Evolutionary conservation across 2,329 filamentous ascomycete genomes (phyloP), one percentile per base, ranked within the genome.

Genomic region (Exophiala viscosa): DNA sequence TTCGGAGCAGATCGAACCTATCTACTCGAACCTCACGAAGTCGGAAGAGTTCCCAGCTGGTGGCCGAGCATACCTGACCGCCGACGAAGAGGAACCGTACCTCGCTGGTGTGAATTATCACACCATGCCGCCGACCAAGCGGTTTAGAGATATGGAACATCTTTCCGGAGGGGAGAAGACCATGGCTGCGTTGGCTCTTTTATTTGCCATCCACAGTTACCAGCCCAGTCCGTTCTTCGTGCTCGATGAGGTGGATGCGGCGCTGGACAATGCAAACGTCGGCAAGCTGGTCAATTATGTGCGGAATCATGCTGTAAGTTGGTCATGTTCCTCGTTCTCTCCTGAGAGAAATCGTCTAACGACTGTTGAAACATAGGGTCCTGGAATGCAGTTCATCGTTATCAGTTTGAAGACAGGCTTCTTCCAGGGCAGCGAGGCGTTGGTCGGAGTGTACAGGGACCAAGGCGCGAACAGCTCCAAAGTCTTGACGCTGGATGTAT

Each of bases 111-210:
- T 99, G 72, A 96, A 96, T 67, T 99, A 99, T 72, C 91, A 97
- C 68, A 95, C 93, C 58, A 99, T 97, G 91, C 93, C 93, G 15
- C 93, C 93, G 1, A 83, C 96, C 58, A 99, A 99, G 75, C 90
- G 93, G 41, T 99, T 99, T 81, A 83, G 93, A 64, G 95, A 99
- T 70, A 99, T 99, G 93, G 93, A 99, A 70, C 93, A 96, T 68
- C 77, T 99, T 8, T 96, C 90, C 1, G 93, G 93, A 64, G 93
- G 93, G 50, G 93, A 99, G 73, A 99, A 99, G 78, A 99, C 93
- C 0, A 99, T 99, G 86, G 93, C 93, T 1, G 93, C 93, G 11
- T 77, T 99, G 35, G 93, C 93, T n/a, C 79, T 99, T 36, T 80
- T 99, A 3, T 99, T 99, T 68, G 93, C 93, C 17, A 91, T 99